Conservation (phyloP, 768 basidiomycete genomes). For the Imleria badia region DNA sequence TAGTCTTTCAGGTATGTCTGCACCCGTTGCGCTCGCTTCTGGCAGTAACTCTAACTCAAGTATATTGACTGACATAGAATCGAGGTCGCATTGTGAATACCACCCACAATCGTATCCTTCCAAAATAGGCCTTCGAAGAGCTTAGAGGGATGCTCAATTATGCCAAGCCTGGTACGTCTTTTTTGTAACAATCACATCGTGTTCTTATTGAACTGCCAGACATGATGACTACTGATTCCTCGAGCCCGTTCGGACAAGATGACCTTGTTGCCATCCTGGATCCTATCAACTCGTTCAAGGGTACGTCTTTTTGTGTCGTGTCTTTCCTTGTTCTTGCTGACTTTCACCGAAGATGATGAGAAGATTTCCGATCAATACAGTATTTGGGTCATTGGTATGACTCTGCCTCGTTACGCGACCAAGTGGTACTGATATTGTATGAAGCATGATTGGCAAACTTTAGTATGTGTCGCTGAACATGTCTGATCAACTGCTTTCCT, state of each 20-base stretch:
- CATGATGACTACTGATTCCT: constrained; percentile 16
- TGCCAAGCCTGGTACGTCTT: constrained; percentile 6
- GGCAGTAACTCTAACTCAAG: background rate
- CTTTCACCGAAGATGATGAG: background rate
- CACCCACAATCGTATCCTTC: constrained; percentile 4
- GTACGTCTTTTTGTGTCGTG: background rate
- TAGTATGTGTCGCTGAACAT: constrained; percentile 1
- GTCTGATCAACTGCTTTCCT: background rate
- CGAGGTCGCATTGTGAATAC: constrained; percentile 19
- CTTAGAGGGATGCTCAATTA: constrained; percentile 19
- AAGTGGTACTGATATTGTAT: background rate
- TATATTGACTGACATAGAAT: background rate
- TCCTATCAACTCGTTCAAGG: constrained; percentile 13
- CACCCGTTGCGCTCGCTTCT: background rate
- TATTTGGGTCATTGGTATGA: constrained; percentile 18
- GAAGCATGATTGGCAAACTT: constrained; percentile 14
- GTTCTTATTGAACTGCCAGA: background rate
- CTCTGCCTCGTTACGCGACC: no score
- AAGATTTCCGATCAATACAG: background rate
- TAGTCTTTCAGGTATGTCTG: background rate
- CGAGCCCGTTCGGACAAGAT: constrained; percentile 14
- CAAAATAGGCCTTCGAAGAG: constrained; percentile 1
- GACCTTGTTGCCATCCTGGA: constrained; percentile 12
- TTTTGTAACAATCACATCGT: background rate
- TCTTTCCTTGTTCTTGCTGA: background rate